Conservation (phyloP, 176 grass and related monocot genomes). For the Musa schizocarpa region DNA sequence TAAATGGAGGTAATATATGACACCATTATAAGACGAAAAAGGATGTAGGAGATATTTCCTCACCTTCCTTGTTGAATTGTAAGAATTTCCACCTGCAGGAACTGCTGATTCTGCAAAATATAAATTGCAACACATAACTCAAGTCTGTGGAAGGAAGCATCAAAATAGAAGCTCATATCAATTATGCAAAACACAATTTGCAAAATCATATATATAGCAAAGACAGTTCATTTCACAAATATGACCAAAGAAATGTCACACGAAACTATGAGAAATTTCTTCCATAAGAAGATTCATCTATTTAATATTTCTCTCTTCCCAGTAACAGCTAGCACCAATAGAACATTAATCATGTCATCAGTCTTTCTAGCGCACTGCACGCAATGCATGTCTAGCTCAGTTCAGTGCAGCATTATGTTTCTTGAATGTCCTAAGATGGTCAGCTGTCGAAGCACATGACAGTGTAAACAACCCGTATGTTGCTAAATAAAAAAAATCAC, state of each 20-base stretch:
- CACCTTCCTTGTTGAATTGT: conserved; percentile 1
- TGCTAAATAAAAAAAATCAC: background rate
- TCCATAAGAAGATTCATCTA: background rate
- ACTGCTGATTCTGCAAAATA: conserved; percentile 56
- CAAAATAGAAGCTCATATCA: background rate
- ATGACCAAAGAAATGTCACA: background rate
- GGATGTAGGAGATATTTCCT: background rate
- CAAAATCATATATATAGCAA: no score
- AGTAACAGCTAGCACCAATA: background rate
- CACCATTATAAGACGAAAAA: background rate
- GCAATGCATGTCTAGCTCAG: background rate
- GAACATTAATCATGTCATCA: background rate
- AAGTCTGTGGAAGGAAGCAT: background rate
- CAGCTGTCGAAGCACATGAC: no score
- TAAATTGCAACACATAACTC: conserved; percentile 22
- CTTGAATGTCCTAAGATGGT: no score
- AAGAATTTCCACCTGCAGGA: conserved; percentile 36
- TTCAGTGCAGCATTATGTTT: background rate
- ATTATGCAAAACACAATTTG: background rate
- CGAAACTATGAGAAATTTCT: background rate
- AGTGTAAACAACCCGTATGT: background rate
- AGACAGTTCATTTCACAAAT: no score
- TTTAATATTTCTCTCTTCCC: background rate
- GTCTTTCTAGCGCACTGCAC: background rate
- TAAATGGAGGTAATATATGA: background rate